Evolutionary conservation across 192 early-diverging fungal species (phyloP).

Genomic region (Gonapodya prolifera): DNA sequence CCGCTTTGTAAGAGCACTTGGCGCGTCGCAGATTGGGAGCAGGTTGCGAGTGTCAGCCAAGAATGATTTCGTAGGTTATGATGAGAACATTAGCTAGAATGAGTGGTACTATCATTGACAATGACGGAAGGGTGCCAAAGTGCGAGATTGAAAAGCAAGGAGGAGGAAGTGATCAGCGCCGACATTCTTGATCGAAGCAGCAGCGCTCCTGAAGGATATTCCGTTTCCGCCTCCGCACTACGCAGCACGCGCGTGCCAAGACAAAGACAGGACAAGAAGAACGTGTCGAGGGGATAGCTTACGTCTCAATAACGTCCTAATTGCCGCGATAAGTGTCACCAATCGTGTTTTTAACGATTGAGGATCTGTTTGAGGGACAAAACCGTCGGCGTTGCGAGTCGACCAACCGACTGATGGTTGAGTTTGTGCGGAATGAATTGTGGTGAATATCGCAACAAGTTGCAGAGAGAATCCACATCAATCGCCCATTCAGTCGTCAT

Average conservation of each 20-base stretch:
- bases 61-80: constrained; percentile 67
- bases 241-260: not conserved
- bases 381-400: constrained; percentile 25
- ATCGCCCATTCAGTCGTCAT: not conserved
- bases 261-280: not conserved
- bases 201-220: not conserved
- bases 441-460: constrained; percentile 7
- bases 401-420: constrained; percentile 48
- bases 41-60: constrained; percentile 43
- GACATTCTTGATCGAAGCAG: not conserved
- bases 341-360: constrained; percentile 59
- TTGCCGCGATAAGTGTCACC: constrained; percentile 78
- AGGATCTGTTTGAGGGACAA: constrained; percentile 24
- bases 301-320: constrained; percentile 81
- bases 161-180: not conserved
- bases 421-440: not conserved
- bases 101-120: constrained; percentile 50
- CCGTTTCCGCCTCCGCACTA: not conserved
- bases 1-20: too few species aligned
- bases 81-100: constrained; percentile 67
- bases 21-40: too few species aligned
- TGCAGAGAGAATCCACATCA: not conserved
- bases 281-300: constrained; percentile 12
- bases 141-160: not conserved
- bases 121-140: not conserved